Conservation (phyloP, 139 green algal genomes). For the Chlamydomonas incerta region DNA sequence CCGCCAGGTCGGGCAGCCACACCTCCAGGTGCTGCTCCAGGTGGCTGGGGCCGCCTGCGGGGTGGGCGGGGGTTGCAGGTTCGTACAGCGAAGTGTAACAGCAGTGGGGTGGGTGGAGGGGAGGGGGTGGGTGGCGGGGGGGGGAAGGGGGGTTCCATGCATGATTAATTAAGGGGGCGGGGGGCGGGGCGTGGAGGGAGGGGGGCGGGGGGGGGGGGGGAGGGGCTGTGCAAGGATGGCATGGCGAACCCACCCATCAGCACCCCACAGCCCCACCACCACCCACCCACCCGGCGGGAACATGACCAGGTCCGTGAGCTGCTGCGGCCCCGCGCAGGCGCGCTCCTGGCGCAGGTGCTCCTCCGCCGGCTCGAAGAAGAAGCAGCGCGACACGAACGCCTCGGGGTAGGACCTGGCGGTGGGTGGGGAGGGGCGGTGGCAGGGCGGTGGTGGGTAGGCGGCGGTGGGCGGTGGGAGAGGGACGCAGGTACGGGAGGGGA, state of each 20-base stretch:
- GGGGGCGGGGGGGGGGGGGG: too few relatives aligned
- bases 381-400: slow-evolving; percentile 78
- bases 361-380: slow-evolving; percentile 85
- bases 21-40: slow-evolving; percentile 77
- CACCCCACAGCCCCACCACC: neutral
- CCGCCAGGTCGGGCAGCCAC: slow-evolving; percentile 89
- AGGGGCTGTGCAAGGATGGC: too few relatives aligned
- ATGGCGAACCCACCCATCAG: too few relatives aligned
- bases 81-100: too few relatives aligned
- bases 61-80: neutral
- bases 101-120: too few relatives aligned
- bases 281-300: slow-evolving; percentile 68
- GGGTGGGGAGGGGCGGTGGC: too few relatives aligned
- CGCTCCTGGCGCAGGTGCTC: slow-evolving; percentile 66
- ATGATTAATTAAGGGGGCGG: too few relatives aligned
- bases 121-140: too few relatives aligned
- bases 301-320: slow-evolving; percentile 74
- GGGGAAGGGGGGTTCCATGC: too few relatives aligned
- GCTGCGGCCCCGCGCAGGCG: slow-evolving; percentile 19
- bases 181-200: too few relatives aligned
- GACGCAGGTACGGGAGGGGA: neutral
- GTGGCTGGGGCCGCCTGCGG: slow-evolving; percentile 46
- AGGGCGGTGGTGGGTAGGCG: too few relatives aligned
- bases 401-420: slow-evolving; percentile 67
- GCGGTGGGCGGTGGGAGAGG: neutral